phyloP scores from a whole-genome alignment of 1,284 basidiomycete species.

The Ustilago lituana region DNA sequence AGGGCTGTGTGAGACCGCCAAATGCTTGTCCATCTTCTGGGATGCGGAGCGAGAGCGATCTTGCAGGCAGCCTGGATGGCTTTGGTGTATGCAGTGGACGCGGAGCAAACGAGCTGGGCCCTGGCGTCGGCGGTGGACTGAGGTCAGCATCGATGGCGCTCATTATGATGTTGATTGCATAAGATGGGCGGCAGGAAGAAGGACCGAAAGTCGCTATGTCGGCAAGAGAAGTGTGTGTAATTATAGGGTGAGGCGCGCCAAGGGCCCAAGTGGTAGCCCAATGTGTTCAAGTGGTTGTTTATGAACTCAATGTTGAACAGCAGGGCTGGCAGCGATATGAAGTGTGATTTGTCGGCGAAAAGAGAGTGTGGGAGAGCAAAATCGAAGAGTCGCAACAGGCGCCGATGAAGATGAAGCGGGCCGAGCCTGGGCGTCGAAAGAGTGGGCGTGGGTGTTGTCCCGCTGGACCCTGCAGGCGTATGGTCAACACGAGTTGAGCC shows the following conservation, averaged over 20 bases:
- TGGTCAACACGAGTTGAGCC: neutral
- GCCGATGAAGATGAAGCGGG: constrained; percentile 7
- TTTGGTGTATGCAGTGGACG: constrained; percentile 6
- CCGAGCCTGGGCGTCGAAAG: neutral
- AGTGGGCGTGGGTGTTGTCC: neutral
- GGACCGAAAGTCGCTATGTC: neutral
- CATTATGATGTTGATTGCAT: constrained; percentile 5
- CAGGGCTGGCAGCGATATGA: constrained; percentile 4
- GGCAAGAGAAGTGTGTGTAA: neutral
- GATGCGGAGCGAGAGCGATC: constrained; percentile 38
- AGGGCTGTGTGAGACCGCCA: constrained; percentile 30
- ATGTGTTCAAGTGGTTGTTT: neutral
- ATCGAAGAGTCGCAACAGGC: constrained; percentile 7
- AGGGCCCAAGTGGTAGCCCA: neutral
- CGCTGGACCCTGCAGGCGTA: neutral
- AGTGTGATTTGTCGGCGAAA: neutral
- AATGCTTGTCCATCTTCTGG: constrained; percentile 38
- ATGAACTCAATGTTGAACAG: constrained; percentile 5
- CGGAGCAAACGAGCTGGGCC: constrained; percentile 42
- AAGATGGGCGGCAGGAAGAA: neutral
- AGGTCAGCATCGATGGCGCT: constrained; percentile 5
- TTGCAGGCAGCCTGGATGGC: constrained; percentile 9
- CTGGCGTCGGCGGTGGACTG: constrained; percentile 42
- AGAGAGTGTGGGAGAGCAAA: constrained; percentile 9
- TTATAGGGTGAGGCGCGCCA: constrained; percentile 2